phyloP scores from a whole-genome alignment of 164 flowering plant genomes.

The Stephania japonica region DNA sequence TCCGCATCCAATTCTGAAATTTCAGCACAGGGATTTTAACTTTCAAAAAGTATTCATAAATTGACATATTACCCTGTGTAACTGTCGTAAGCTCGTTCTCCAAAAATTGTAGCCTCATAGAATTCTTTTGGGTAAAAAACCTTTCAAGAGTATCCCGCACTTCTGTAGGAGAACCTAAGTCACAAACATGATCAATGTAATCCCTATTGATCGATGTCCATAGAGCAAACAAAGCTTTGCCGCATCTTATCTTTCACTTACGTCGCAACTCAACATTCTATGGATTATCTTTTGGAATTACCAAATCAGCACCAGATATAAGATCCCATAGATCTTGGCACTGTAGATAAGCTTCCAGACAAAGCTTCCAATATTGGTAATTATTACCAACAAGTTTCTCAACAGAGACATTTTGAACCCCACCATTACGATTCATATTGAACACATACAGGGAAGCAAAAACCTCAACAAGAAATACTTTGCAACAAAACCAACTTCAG shows the following conservation, averaged over 20 bases:
- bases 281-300: constrained; percentile 15
- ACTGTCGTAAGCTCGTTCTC: neutral
- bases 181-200: constrained; percentile 18
- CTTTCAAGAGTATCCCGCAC: constrained; percentile 18
- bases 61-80: neutral
- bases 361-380: too few species aligned
- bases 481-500: too few species aligned
- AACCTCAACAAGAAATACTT: too few species aligned
- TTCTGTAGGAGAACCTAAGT: constrained; percentile 13
- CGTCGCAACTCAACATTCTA: too few species aligned
- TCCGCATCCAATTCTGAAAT: constrained; percentile 1
- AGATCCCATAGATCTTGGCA: constrained; percentile 24
- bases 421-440: too few species aligned
- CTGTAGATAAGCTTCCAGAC: constrained; percentile 17
- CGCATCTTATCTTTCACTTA: constrained; percentile 16
- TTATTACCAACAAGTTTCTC: too few species aligned
- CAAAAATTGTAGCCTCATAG: constrained; percentile 10
- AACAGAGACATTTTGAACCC: too few species aligned
- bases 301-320: constrained; percentile 13
- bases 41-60: constrained; percentile 2
- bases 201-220: constrained; percentile 17
- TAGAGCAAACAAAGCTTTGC: constrained; percentile 21
- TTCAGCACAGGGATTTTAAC: constrained; percentile 7
- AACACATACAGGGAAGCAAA: too few species aligned
- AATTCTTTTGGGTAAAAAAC: constrained; percentile 19